Evolutionary conservation across 352 stramenopile species (phyloP).

Genomic region (Phytopythium helicoides): DNA sequence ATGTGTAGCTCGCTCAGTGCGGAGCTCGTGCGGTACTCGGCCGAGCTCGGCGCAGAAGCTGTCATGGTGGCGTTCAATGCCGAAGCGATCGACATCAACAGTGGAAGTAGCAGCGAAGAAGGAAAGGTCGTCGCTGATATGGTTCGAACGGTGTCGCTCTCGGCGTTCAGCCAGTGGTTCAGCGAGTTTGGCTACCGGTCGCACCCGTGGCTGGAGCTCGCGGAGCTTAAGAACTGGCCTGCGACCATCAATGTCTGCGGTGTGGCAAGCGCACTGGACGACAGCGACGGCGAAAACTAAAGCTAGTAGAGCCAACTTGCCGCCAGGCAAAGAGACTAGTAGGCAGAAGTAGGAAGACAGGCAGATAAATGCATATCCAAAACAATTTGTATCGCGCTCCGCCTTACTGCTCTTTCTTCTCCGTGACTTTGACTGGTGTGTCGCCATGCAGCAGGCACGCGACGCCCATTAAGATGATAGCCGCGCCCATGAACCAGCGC

Average conservation of each 20-base stretch:
- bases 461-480: conserved; percentile 70
- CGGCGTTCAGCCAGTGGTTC: conserved; percentile 79
- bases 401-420: conserved; percentile 22
- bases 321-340: background rate
- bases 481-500: conserved; percentile 77
- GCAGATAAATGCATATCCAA: too few species aligned
- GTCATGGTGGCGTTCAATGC: conserved; percentile 57
- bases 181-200: conserved; percentile 56
- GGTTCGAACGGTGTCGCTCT: conserved; percentile 42
- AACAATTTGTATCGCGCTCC: background rate
- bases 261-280: conserved; percentile 33
- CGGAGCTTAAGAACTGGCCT: conserved; percentile 76
- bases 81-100: conserved; percentile 8
- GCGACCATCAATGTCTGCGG: conserved; percentile 67
- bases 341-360: background rate
- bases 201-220: conserved; percentile 79
- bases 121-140: conserved; percentile 29
- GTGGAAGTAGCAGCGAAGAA: conserved; percentile 11
- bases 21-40: conserved; percentile 69
- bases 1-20: conserved; percentile 77
- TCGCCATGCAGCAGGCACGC: conserved; percentile 69
- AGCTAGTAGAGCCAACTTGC: conserved; percentile 2
- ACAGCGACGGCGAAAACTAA: conserved; percentile 12
- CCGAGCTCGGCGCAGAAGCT: conserved; percentile 62
- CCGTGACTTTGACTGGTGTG: background rate